Conservation (phyloP, 192 early-diverging fungal species). For the Dimargaris xerosporica region DNA sequence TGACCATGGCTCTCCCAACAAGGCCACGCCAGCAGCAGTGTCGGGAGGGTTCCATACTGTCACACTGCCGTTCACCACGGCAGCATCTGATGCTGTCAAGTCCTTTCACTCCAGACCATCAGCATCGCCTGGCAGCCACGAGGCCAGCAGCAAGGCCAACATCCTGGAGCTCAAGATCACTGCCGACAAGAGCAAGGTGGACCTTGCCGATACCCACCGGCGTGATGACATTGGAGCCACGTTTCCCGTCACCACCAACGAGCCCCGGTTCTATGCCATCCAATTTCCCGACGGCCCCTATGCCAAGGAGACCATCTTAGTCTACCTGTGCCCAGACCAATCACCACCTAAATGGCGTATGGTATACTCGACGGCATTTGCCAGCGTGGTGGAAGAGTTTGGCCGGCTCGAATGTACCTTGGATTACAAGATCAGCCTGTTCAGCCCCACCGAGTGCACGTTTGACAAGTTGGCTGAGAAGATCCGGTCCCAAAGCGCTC, state of each 20-base stretch:
- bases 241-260: conserved; percentile 4
- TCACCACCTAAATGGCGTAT: conserved; percentile 30
- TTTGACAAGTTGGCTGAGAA: conserved; percentile 23
- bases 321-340: conserved; percentile 29
- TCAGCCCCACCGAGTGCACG: conserved; percentile 26
- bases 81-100: background rate
- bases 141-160: background rate
- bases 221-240: background rate
- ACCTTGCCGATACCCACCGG: background rate
- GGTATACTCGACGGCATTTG: conserved; percentile 28
- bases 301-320: conserved; percentile 19
- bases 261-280: conserved; percentile 29
- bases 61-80: conserved; percentile 16
- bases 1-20: conserved; percentile 21
- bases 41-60: conserved; percentile 32
- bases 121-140: too few relatives aligned
- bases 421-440: conserved; percentile 20
- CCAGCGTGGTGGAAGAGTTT: conserved; percentile 22
- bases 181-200: conserved; percentile 3
- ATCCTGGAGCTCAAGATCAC: conserved; percentile 8
- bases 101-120: background rate
- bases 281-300: conserved; percentile 15
- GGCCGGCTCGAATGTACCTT: conserved; percentile 23
- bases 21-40: conserved; percentile 25
- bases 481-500: conserved; percentile 24